Base-by-base conservation (phyloP, 345 rosid species). In the Raphanus sativus region DNA sequence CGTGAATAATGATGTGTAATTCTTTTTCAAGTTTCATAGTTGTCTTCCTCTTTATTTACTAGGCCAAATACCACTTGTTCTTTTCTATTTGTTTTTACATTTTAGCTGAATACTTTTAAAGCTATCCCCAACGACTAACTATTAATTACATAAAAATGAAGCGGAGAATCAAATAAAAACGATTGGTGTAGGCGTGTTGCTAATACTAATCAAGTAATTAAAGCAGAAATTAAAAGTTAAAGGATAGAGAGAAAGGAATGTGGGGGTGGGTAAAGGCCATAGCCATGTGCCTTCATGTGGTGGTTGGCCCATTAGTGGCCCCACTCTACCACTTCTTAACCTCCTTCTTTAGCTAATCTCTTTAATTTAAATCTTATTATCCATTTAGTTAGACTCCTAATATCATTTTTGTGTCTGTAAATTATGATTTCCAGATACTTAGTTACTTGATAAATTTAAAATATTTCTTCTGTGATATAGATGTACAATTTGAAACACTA, bases 221-320 rank as follows among this genome's bases (percentile, higher is more conserved):
- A 38, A 60, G 62, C 10, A 50, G 21, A 28, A 54, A 69, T 77
- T 69, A 21, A 70, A 66, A 67, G 69, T 64, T 50, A 80, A 80
- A 70, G 83, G 75, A 75, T 64, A 75, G 71, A 58, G 67, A 69
- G 63, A 65, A 65, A 75, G 45, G 34, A 58, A 70, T 59, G 76
- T 64, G 60, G 72, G 40, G 75, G 77, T 71, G 52, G 80, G 77
- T 71, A 76, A 81, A 62, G 76, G 73, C 76, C 66, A 61, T 52
- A 71, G 81, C 84, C 84, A 81, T 81, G 84, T 81, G 84, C 84
- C 42, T 71, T 77, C 84, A 81, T 81, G 81, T 81, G 84, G 81
- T 77, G 68, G 84, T 81, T 77, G 81, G 81, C 78, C 81, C 74
- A 76, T 76, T 42, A 8, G 13, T 56, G 75, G 67, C 38, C 62